Percentiles rank a stretch among this genome's conserved stretches.
phyloP scores from a whole-genome alignment of 768 basidiomycete genomes.

The Tubosaeta brunneosetosa region DNA sequence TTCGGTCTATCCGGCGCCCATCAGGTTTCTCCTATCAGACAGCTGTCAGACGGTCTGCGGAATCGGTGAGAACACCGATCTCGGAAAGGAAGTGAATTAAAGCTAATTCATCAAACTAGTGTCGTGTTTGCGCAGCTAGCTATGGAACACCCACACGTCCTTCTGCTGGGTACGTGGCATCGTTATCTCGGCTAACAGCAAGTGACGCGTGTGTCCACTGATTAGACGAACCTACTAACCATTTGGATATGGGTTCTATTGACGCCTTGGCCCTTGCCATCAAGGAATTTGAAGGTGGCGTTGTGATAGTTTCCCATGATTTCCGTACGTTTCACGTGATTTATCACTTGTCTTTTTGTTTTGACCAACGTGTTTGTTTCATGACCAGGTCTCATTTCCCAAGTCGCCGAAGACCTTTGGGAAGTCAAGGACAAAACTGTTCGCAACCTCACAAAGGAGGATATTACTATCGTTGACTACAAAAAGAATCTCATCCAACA shows the following conservation, averaged over 20 bases:
- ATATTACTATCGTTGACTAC: constrained; percentile 90
- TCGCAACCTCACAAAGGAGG: constrained; percentile 84
- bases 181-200: constrained; percentile 8
- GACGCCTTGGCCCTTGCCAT: constrained; percentile 94
- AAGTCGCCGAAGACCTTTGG: constrained; percentile 99
- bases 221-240: constrained; percentile 91
- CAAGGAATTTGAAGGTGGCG: constrained; percentile 96
- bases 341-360: not conserved
- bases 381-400: constrained; percentile 78
- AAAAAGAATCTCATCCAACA: constrained; percentile 81
- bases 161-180: constrained; percentile 63
- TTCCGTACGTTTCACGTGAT: constrained; percentile 66
- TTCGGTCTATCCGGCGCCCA: constrained; percentile 94
- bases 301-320: constrained; percentile 99
- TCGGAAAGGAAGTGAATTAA: constrained; percentile 1
- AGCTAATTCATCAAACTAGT: constrained; percentile 35
- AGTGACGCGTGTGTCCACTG: constrained; percentile 4
- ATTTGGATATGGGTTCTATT: constrained; percentile 97
- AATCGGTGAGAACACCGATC: constrained; percentile 62
- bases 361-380: constrained; percentile 10
- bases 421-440: constrained; percentile 95
- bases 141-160: constrained; percentile 96
- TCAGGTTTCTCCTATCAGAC: constrained; percentile 90
- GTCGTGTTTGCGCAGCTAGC: constrained; percentile 96
- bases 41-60: constrained; percentile 92